Conservation (phyloP, 495 filamentous ascomycete genomes). For the Bacidia gigantensis region DNA sequence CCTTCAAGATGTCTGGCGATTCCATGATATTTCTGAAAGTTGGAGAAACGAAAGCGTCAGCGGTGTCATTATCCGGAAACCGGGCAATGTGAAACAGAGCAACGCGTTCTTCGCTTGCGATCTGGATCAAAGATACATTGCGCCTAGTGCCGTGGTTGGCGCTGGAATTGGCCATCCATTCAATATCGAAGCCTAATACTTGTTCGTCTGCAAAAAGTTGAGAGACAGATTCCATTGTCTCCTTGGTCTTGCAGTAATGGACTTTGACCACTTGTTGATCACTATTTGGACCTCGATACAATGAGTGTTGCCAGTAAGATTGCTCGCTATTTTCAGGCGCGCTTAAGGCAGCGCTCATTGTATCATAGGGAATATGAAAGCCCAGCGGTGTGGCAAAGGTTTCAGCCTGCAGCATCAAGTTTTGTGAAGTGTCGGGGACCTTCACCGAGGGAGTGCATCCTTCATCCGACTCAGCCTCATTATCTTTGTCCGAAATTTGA, state of each 20-base stretch:
- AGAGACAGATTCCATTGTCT: conserved; percentile 50
- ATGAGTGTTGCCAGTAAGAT: conserved; percentile 46
- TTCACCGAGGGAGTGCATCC: background rate
- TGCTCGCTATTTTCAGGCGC: conserved; percentile 4
- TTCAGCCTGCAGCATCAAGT: background rate
- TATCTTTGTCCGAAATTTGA: background rate
- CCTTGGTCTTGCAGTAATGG: conserved; percentile 60
- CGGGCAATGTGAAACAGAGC: conserved; percentile 66
- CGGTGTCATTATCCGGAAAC: conserved; percentile 32
- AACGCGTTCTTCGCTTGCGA: conserved; percentile 68
- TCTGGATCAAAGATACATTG: conserved; percentile 66
- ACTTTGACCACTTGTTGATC: conserved; percentile 41
- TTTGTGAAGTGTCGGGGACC: background rate
- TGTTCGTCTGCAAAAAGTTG: conserved; percentile 54
- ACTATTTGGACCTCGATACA: conserved; percentile 40
- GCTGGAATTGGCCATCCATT: conserved; percentile 52
- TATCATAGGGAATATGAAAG: conserved; percentile 13
- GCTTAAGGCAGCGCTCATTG: conserved; percentile 6
- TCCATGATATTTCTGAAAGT: conserved; percentile 58
- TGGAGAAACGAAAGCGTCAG: conserved; percentile 49
- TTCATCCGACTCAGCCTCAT: background rate
- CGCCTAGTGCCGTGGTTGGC: conserved; percentile 34
- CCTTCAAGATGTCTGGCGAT: conserved; percentile 53
- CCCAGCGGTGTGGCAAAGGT: conserved; percentile 12
- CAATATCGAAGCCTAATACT: conserved; percentile 73